Percentiles rank a stretch among this genome's conserved stretches.
Conservation (phyloP, 306 rosid species). For the Trifolium repens region DNA sequence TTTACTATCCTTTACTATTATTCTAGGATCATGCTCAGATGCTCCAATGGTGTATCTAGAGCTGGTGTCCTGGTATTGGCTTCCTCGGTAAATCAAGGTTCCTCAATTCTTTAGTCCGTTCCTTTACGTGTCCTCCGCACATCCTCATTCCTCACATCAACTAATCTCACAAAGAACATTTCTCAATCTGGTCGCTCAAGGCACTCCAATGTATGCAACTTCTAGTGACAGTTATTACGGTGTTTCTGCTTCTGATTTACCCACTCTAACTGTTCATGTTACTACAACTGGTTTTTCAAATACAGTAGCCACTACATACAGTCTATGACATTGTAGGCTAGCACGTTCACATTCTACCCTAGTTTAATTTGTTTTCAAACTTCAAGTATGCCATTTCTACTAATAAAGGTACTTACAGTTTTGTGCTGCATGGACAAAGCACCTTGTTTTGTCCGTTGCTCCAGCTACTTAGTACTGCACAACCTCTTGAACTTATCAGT, state of each 20-base stretch:
- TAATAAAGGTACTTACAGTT: neutral
- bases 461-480: constrained; percentile 1
- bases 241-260: neutral
- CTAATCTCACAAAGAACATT: neutral
- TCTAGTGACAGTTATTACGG: neutral
- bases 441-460: neutral
- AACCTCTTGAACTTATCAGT: neutral
- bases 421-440: constrained; percentile 7
- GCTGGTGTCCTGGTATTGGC: neutral
- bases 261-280: neutral
- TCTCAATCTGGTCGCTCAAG: constrained; percentile 1
- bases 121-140: neutral
- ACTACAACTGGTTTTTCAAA: neutral
- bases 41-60: neutral
- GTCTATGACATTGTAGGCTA: neutral
- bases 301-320: neutral
- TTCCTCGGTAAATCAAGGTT: neutral
- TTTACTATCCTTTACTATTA: neutral
- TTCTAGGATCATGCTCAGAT: neutral
- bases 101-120: neutral
- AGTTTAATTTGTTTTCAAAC: constrained; percentile 1
- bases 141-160: neutral
- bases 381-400: neutral
- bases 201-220: neutral
- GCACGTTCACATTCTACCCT: neutral